phyloP scores from a whole-genome alignment of 495 filamentous ascomycete species.

The Tuber calosporum region DNA sequence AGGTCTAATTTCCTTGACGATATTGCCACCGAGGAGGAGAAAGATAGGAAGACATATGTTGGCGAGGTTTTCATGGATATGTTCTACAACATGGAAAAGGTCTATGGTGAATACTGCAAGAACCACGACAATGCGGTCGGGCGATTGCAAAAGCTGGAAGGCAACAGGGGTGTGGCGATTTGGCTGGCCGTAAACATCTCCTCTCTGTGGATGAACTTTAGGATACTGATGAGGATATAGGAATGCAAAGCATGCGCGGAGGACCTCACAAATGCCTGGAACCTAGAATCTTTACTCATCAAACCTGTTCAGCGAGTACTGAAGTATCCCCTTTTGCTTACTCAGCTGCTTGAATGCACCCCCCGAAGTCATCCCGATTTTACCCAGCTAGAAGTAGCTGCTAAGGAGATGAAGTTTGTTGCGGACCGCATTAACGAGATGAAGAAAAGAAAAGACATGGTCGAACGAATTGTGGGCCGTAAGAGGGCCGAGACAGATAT shows the following conservation, averaged over 20 bases:
- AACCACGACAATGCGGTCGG: conserved; percentile 80
- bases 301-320: conserved; percentile 90
- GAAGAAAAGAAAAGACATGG: conserved; percentile 82
- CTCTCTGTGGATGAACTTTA: conserved; percentile 1
- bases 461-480: conserved; percentile 75
- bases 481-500: conserved; percentile 90
- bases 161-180: conserved; percentile 65
- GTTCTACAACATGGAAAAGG: conserved; percentile 69
- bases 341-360: conserved; percentile 68
- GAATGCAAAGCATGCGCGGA: conserved; percentile 82
- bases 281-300: conserved; percentile 84
- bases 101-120: conserved; percentile 77
- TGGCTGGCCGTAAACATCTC: conserved; percentile 56
- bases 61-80: conserved; percentile 71
- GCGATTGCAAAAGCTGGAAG: conserved; percentile 64
- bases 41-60: conserved; percentile 66
- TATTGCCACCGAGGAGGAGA: conserved; percentile 54
- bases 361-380: conserved; percentile 76
- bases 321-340: conserved; percentile 82
- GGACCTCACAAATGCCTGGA: conserved; percentile 87
- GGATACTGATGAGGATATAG: conserved; percentile 37
- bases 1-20: conserved; percentile 41
- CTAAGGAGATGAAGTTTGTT: conserved; percentile 59
- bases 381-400: conserved; percentile 56
- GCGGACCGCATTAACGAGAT: conserved; percentile 82